phyloP scores from a whole-genome alignment of 768 basidiomycete species.

The Rhizopogon vinicolor region DNA sequence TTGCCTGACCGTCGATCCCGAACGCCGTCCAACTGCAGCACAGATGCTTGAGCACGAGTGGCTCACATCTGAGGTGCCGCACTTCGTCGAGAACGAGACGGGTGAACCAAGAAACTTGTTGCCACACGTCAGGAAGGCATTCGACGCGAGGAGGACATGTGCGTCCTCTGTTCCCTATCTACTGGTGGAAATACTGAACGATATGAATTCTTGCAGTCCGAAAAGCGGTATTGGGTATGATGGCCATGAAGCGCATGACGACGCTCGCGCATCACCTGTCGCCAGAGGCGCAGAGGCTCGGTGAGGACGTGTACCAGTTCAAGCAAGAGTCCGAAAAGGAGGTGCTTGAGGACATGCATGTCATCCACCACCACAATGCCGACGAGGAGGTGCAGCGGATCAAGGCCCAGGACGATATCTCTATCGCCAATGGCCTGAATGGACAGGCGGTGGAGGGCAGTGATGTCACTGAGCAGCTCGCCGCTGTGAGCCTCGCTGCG shows the following conservation, averaged over 20 bases:
- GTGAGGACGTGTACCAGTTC: slow-evolving; percentile 57
- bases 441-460: slow-evolving; percentile 10
- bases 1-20: slow-evolving; percentile 86
- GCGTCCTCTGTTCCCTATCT: slow-evolving; percentile 24
- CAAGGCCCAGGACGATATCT: not conserved
- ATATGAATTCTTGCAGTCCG: slow-evolving; percentile 52
- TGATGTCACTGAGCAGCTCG: slow-evolving; percentile 22
- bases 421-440: slow-evolving; percentile 4
- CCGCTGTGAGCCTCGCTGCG: slow-evolving; percentile 23
- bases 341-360: slow-evolving; percentile 32
- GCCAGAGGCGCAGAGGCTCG: slow-evolving; percentile 44
- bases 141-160: slow-evolving; percentile 88
- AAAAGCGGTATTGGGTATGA: slow-evolving; percentile 82
- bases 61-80: slow-evolving; percentile 62
- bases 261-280: slow-evolving; percentile 38
- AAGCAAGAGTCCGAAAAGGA: slow-evolving; percentile 78
- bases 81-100: slow-evolving; percentile 56
- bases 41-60: slow-evolving; percentile 65
- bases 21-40: slow-evolving; percentile 71
- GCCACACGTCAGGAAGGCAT: slow-evolving; percentile 85
- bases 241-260: slow-evolving; percentile 80
- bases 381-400: slow-evolving; percentile 1
- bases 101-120: slow-evolving; percentile 74
- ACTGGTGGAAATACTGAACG: not conserved
- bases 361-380: slow-evolving; percentile 47